These are phyloP conservation scores for Pulveroboletus frians DNA, from an alignment of 768 basidiomycete species.

Conservation along the genomic window DNA sequence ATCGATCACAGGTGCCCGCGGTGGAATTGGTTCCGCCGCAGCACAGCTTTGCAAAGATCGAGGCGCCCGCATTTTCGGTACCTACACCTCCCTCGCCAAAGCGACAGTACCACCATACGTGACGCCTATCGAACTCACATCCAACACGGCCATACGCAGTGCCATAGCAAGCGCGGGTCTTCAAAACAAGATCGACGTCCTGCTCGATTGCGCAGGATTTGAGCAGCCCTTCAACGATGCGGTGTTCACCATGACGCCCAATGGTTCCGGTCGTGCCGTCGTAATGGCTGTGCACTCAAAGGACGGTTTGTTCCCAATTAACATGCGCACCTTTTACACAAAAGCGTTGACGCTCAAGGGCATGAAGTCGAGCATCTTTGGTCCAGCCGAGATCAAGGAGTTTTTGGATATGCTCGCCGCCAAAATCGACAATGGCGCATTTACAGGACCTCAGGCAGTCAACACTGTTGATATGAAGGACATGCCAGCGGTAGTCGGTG, in stretches of 20 bases:
- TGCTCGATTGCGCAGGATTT: constrained; percentile 33
- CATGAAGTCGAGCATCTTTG: constrained; percentile 27
- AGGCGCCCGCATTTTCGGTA: constrained; percentile 32
- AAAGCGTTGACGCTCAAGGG: constrained; percentile 30
- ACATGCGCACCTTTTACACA: constrained; percentile 31
- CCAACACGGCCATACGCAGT: constrained; percentile 28
- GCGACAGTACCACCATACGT: constrained; percentile 23
- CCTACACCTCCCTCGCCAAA: constrained; percentile 29
- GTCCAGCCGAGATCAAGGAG: constrained; percentile 20
- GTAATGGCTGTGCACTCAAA: constrained; percentile 33
- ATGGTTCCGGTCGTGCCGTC: constrained; percentile 30
- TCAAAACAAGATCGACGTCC: constrained; percentile 30
- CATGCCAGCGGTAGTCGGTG: constrained; percentile 14
- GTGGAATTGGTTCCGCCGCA: constrained; percentile 32
- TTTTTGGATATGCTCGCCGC: constrained; percentile 26
- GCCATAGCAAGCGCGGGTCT: constrained; percentile 23
- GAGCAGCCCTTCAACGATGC: constrained; percentile 32
- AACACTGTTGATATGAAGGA: constrained; percentile 20
- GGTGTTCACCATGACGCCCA: constrained; percentile 29
- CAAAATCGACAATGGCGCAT: constrained; percentile 28
- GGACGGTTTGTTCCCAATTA: constrained; percentile 27
- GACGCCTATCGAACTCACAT: constrained; percentile 30
- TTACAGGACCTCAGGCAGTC: constrained; percentile 26
- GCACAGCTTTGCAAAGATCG: constrained; percentile 30
- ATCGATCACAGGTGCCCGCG: constrained; percentile 26